Base-by-base conservation (phyloP, 148 eudicot genomes). In the Rhododendron henanense region DNA sequence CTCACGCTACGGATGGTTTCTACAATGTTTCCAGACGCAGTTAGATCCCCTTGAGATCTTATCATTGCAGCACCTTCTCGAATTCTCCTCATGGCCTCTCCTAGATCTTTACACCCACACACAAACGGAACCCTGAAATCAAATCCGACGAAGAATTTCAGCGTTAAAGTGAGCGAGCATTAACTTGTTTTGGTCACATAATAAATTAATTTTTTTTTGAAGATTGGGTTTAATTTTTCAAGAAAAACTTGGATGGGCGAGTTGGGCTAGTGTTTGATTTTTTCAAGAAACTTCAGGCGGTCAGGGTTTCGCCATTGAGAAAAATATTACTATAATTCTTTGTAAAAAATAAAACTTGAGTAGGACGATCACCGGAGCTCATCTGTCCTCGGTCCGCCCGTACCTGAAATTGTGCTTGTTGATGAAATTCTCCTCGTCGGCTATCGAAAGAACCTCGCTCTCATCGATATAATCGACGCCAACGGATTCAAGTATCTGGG, bases 21-120 rank as follows among this genome's bases (percentile, higher is more conserved):
- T 18, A 89, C 90, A 19, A 96, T 83, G 81, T 94, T 77, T 0
- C 96, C 94, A 0, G 82, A 81, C 39, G 87, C 90, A 9, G 82
- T 53, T 8, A 55, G 8, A 61, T 91, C 93, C 39, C 97, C 97
- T 65, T 94, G 97, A 1, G 91, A 90, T 61, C 95, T 53, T 11
- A 94, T 83, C 95, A 94, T 91, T 4, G 95, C 93, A 0, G 97
- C 92, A 1, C 97, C 97, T 88, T 94, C 97, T 41, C 97, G 83
- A 15, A 93, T 88, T 71, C 97, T 83, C 86, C 94, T 88, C 76
- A 94, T 85, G 0, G 94, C 97, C 47, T 90, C 94, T 0, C 97
- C 97, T 6, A 94, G 73, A 87, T 93, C 92, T 14, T 88, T 28
- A 47, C 94, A 90, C 61, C 97, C 94, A 9, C 93, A 91, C 11